Base-by-base conservation (phyloP, 1,284 basidiomycete genomes). In the Dichomitus squalens region DNA sequence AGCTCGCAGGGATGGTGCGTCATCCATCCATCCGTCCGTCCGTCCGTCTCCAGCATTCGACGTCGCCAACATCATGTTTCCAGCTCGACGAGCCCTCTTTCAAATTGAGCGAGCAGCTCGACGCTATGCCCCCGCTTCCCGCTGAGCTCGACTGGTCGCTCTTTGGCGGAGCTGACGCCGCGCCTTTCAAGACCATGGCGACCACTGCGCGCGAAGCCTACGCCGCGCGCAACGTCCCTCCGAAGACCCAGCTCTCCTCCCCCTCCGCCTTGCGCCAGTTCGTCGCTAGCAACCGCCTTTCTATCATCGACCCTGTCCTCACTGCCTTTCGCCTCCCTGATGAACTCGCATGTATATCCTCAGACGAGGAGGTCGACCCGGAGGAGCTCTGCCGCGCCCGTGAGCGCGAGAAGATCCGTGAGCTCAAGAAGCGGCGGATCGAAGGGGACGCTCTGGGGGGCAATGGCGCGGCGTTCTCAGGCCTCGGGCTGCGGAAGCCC, bases 371-470 rank as follows among this genome's bases (percentile, higher is more conserved):
- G 12, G 60, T 74, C 3, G 76, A 78, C 61, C 75, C 67, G 1
- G 76, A 77, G 52, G 75, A 78, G 55, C 63, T 72, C 11, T 74
- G 70, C 43, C 73, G 79, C 38, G 74, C 78, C 35, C 74, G 74
- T 35, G 78, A 82, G 64, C 77, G 76, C 48, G 75, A 78, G 55
- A 84, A 84, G 59, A 80, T 84, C 46, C 74, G 79, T 39, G 78
- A 85, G 64, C 70, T 85, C 49, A 86, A 84, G 72, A 79, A 78
- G 63, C 74, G 81, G 51, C 81, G 76, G 60, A 76, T 83, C n/a
- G 62, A 64, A 18, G 66, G 66, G 12, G 70, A 66, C 21, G 41
- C 50, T 3, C 52, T 53, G 1, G 64, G 51, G 14, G 53, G 63
- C 11, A 49, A 56, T 0, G 36, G 12, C 9, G 8, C 8, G 43